phyloP scores from a whole-genome alignment of 495 filamentous ascomycete genomes.

The Penicillium lagena region DNA sequence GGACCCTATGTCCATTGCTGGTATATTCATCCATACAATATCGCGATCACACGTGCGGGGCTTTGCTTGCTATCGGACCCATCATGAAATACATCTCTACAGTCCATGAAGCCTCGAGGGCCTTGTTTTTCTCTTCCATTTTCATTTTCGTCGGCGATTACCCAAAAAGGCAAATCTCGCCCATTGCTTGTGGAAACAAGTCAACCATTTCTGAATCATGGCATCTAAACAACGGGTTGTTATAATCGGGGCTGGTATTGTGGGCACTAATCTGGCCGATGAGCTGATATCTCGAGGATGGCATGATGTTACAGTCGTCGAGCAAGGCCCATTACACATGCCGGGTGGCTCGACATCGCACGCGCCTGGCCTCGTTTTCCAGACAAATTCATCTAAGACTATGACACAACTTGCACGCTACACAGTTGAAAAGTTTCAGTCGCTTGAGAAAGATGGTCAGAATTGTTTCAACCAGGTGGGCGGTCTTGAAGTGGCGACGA shows the following conservation, averaged over 20 bases:
- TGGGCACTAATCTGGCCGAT: constrained; percentile 46
- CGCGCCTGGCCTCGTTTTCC: constrained; percentile 47
- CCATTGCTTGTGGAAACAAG: constrained; percentile 3
- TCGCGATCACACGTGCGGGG: constrained; percentile 13
- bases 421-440: constrained; percentile 41
- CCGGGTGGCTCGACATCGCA: constrained; percentile 49
- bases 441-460: constrained; percentile 31
- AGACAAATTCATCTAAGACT: constrained; percentile 42
- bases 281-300: constrained; percentile 46
- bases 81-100: constrained; percentile 1
- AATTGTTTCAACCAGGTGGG: constrained; percentile 46
- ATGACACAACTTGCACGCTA: constrained; percentile 44
- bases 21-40: constrained; percentile 8
- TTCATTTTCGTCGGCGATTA: neutral
- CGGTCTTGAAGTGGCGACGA: constrained; percentile 45
- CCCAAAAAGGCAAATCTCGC: constrained; percentile 3
- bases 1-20: constrained; percentile 6
- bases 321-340: constrained; percentile 45
- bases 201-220: constrained; percentile 10
- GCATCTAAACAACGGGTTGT: constrained; percentile 29
- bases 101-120: neutral
- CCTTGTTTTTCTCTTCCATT: neutral
- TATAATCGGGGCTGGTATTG: constrained; percentile 49
- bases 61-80: constrained; percentile 1
- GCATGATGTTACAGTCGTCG: constrained; percentile 46